Percentiles rank a stretch among this genome's conserved stretches.
phyloP scores from a whole-genome alignment of 2,329 filamentous ascomycete species.

The Harringtonia lauricola region DNA sequence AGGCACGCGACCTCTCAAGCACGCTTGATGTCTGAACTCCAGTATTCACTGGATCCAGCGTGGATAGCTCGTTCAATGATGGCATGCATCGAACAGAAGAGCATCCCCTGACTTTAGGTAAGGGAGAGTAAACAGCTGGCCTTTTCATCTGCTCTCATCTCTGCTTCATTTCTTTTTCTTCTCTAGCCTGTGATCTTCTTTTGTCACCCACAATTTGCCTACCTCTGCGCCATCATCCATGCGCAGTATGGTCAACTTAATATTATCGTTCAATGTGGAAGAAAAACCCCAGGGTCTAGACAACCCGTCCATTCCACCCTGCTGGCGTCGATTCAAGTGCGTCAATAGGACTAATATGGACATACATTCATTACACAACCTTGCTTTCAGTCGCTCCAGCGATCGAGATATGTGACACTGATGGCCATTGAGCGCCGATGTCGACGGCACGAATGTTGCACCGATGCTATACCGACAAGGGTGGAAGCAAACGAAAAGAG shows the following conservation, averaged over 20 bases:
- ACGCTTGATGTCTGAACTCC: too few species aligned
- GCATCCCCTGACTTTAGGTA: too few species aligned
- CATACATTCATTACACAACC: slow-evolving; percentile 31
- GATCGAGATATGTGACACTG: not conserved
- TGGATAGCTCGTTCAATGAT: too few species aligned
- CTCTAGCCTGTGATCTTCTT: not conserved
- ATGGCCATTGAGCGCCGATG: not conserved
- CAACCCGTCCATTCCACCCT: slow-evolving; percentile 59
- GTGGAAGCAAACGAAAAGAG: too few species aligned
- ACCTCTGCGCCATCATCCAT: slow-evolving; percentile 47
- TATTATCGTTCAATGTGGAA: slow-evolving; percentile 49
- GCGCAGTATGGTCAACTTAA: slow-evolving; percentile 48
- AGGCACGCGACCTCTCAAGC: too few species aligned
- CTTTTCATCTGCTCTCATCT: too few species aligned
- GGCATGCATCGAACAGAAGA: too few species aligned
- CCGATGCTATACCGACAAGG: too few species aligned
- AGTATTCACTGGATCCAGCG: too few species aligned
- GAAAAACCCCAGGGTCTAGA: slow-evolving; percentile 53
- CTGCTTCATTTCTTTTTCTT: not conserved
- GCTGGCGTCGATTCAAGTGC: slow-evolving; percentile 44
- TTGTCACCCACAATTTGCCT: slow-evolving; percentile 39
- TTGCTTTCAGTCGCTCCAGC: not conserved
- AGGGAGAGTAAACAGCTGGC: too few species aligned
- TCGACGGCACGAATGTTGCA: too few species aligned
- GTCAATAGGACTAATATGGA: slow-evolving; percentile 54